These are phyloP conservation scores for Ruellia speciosa DNA, from an alignment of 305 asterid species.

Conservation along the genomic window DNA sequence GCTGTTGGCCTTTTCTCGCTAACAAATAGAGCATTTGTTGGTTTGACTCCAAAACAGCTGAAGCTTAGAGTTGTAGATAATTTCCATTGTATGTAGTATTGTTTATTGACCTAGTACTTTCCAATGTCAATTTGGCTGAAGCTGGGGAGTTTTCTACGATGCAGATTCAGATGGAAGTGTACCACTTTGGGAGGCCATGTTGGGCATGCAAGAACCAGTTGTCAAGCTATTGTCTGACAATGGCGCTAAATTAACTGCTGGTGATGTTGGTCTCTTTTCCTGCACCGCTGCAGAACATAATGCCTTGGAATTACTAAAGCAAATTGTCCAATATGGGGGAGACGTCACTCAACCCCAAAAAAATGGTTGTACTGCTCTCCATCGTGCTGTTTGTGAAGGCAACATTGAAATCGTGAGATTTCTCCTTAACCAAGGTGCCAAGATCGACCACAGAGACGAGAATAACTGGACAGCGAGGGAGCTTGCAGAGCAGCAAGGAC, in stretches of 20 bases:
- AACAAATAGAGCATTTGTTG: too few species aligned
- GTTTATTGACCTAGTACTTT: too few species aligned
- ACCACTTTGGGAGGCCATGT: slow-evolving; percentile 83
- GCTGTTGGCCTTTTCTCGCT: too few species aligned
- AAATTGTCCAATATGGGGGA: slow-evolving; percentile 55
- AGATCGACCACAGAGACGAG: slow-evolving; percentile 43
- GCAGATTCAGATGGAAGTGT: slow-evolving; percentile 81
- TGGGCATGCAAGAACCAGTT: slow-evolving; percentile 42
- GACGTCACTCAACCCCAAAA: slow-evolving; percentile 45
- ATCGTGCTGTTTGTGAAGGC: slow-evolving; percentile 69
- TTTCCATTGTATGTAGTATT: too few species aligned
- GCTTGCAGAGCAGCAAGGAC: slow-evolving; percentile 87
- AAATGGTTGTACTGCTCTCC: slow-evolving; percentile 57
- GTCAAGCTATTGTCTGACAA: slow-evolving; percentile 41
- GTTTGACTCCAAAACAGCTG: too few species aligned
- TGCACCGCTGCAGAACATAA: slow-evolving; percentile 66
- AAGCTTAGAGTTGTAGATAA: too few species aligned
- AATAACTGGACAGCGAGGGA: slow-evolving; percentile 53
- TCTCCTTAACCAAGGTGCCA: slow-evolving; percentile 55
- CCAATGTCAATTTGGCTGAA: slow-evolving; percentile 26
- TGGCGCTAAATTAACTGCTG: slow-evolving; percentile 53
- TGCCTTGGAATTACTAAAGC: slow-evolving; percentile 45
- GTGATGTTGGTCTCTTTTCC: slow-evolving; percentile 56
- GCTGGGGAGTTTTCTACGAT: slow-evolving; percentile 38
- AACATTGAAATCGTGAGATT: slow-evolving; percentile 55